A percentile compares a stretch with the other conserved stretches of the same genome.
Evolutionary conservation across 345 rosid species (phyloP).

Genomic region (Cardiospermum halicacabum): DNA sequence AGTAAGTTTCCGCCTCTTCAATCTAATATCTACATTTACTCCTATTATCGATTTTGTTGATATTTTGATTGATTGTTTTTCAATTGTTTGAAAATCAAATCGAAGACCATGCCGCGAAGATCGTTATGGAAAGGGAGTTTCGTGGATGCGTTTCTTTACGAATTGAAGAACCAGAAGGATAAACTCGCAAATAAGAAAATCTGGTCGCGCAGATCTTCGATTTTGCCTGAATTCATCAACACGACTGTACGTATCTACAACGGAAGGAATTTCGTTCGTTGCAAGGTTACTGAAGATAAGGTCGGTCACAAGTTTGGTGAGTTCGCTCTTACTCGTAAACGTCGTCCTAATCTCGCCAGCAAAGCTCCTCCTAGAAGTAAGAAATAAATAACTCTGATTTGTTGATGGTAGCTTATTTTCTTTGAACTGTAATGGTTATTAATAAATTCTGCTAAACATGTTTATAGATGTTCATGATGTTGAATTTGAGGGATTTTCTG

Average conservation of each 20-base stretch:
- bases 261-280: constrained; percentile 35
- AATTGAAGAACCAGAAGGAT: constrained; percentile 28
- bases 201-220: constrained; percentile 45
- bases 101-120: constrained; percentile 19
- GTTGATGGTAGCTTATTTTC: no score
- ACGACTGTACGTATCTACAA: constrained; percentile 40
- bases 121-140: constrained; percentile 48
- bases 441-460: no score
- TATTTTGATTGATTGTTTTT: constrained; percentile 1
- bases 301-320: constrained; percentile 53
- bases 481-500: no score
- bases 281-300: constrained; percentile 44
- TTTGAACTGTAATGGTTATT: no score
- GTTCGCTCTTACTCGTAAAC: constrained; percentile 39
- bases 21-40: no score
- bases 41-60: neutral
- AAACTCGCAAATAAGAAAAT: constrained; percentile 35
- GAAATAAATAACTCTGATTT: constrained; percentile 9
- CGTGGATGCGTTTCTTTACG: constrained; percentile 43
- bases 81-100: no score
- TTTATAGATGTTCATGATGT: no score
- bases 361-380: constrained; percentile 10
- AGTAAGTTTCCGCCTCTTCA: no score
- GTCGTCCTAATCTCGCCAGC: constrained; percentile 6
- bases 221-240: constrained; percentile 43